Percentiles rank a stretch among this genome's conserved stretches.
Conservation (phyloP, 805 yeast species). For the Kuraishia ogatae region DNA sequence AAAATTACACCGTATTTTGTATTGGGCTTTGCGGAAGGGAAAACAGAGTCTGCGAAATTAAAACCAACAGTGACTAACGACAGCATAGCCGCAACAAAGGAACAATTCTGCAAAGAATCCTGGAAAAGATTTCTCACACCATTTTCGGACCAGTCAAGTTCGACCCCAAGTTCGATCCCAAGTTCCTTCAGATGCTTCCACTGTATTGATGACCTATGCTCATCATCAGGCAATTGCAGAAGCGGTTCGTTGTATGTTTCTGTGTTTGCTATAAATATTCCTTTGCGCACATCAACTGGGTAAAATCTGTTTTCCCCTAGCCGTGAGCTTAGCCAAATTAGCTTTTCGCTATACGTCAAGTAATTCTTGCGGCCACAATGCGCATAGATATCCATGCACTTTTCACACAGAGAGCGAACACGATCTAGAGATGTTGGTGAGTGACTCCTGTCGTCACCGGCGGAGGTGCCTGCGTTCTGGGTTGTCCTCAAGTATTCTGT, state of each 20-base stretch:
- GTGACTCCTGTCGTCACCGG: not conserved
- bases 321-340: slow-evolving; percentile 16
- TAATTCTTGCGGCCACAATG: not conserved
- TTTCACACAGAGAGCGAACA: slow-evolving; percentile 5
- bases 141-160: slow-evolving; percentile 1
- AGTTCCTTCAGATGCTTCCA: not conserved
- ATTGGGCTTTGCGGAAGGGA: slow-evolving; percentile 4
- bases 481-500: slow-evolving; percentile 1
- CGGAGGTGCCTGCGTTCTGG: slow-evolving; percentile 5
- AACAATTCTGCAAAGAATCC: slow-evolving; percentile 56
- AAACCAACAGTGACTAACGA: slow-evolving; percentile 31
- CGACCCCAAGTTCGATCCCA: slow-evolving; percentile 5
- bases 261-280: slow-evolving; percentile 3
- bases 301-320: slow-evolving; percentile 1
- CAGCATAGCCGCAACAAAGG: slow-evolving; percentile 62
- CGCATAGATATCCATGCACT: slow-evolving; percentile 8
- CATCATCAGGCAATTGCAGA: not conserved
- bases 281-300: slow-evolving; percentile 1
- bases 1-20: slow-evolving; percentile 32
- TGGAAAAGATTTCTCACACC: slow-evolving; percentile 30
- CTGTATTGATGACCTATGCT: not conserved
- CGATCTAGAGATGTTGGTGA: slow-evolving; percentile 1
- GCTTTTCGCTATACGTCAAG: slow-evolving; percentile 9
- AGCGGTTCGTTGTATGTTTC: not conserved
- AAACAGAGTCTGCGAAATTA: slow-evolving; percentile 14